phyloP scores from a whole-genome alignment of 805 yeast genomes.

The Cyberlindnera galapagoensis region DNA sequence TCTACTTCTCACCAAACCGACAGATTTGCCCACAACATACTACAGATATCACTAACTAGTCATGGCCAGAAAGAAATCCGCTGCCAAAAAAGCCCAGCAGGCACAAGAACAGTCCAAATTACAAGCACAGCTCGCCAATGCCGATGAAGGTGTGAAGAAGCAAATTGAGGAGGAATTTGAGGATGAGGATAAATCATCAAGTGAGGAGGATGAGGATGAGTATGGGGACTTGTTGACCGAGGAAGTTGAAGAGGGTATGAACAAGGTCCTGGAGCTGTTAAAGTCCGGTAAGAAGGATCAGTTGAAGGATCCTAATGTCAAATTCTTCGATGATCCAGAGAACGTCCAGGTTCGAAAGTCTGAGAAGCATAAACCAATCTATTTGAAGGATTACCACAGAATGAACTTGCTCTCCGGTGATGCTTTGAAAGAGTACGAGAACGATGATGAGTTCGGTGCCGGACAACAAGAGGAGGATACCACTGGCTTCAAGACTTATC shows the following conservation, averaged over 20 bases:
- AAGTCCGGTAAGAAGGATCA: conserved; percentile 59
- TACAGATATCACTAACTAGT: background rate
- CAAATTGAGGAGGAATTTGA: conserved; percentile 27
- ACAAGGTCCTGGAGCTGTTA: conserved; percentile 64
- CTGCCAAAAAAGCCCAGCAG: conserved; percentile 63
- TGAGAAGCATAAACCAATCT: conserved; percentile 59
- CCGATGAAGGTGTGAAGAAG: conserved; percentile 19
- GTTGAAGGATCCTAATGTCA: conserved; percentile 58
- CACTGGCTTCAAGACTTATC: conserved; percentile 62
- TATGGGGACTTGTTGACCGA: conserved; percentile 82
- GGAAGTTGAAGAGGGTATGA: conserved; percentile 76
- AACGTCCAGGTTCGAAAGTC: conserved; percentile 25
- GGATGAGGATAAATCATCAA: conserved; percentile 31
- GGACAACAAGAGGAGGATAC: conserved; percentile 36
- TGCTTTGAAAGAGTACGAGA: conserved; percentile 47
- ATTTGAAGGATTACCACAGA: conserved; percentile 89
- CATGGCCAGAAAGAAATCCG: conserved; percentile 88
- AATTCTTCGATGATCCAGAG: conserved; percentile 66
- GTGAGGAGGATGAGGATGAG: conserved; percentile 72
- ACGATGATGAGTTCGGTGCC: conserved; percentile 34
- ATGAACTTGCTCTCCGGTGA: conserved; percentile 69
- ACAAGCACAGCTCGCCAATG: conserved; percentile 20
- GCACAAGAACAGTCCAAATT: conserved; percentile 24
- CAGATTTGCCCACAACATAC: too few species aligned
- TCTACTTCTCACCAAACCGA: too few species aligned